A percentile compares a stretch with the other conserved stretches of the same genome.
Evolutionary conservation across 1,139 yeast species (phyloP).

Genomic region (Debaryomycetaceae sp.): DNA sequence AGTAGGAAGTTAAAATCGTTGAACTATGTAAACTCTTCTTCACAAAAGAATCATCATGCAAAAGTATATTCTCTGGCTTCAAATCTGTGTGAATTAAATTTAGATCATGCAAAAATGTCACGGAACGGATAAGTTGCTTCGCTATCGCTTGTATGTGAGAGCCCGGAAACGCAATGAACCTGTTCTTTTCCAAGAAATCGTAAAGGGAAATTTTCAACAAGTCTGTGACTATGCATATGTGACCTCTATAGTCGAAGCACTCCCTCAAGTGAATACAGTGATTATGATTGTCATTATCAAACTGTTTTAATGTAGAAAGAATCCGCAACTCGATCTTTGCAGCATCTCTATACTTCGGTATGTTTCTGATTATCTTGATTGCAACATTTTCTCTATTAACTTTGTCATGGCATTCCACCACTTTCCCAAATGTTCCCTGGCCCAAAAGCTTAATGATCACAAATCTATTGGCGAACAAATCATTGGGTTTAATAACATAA

Average conservation of each 20-base stretch:
- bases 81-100: constrained; percentile 91
- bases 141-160: constrained; percentile 86
- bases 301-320: constrained; percentile 73
- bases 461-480: constrained; percentile 64
- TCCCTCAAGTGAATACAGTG: constrained; percentile 80
- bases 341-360: constrained; percentile 79
- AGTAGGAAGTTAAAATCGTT: constrained; percentile 32
- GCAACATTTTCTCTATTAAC: constrained; percentile 69
- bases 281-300: constrained; percentile 63
- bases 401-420: constrained; percentile 67
- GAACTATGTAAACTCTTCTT: constrained; percentile 32
- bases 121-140: constrained; percentile 79
- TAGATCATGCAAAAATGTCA: constrained; percentile 84
- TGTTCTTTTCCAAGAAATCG: constrained; percentile 81
- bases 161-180: constrained; percentile 73
- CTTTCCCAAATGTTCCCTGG: constrained; percentile 98
- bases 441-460: constrained; percentile 70
- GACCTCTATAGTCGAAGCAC: constrained; percentile 90
- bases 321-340: constrained; percentile 80
- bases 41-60: constrained; percentile 55
- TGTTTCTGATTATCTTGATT: constrained; percentile 80
- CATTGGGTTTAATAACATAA: constrained; percentile 62
- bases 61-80: constrained; percentile 88
- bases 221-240: constrained; percentile 91
- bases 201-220: constrained; percentile 78